phyloP scores from a whole-genome alignment of 179 eudicot species.

The Vitellaria paradoxa region DNA sequence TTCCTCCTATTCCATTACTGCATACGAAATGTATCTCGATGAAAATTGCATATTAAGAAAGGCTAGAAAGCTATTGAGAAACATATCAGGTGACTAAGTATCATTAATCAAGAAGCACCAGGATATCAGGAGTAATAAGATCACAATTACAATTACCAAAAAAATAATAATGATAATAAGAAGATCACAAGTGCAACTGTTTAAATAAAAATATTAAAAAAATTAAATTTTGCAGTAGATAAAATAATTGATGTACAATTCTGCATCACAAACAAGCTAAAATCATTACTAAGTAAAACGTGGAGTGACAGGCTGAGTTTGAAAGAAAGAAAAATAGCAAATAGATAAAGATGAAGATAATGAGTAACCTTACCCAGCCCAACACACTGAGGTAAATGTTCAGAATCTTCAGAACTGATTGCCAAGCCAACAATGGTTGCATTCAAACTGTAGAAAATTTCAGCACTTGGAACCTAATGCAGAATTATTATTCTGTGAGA shows the following conservation, averaged over 20 bases:
- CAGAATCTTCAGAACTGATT: slow-evolving; percentile 46
- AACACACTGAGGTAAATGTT: slow-evolving; percentile 57
- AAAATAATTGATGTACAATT: neutral
- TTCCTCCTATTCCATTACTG: too few species aligned
- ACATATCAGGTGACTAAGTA: neutral
- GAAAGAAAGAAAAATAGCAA: neutral
- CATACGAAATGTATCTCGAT: neutral
- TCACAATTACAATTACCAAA: too few species aligned
- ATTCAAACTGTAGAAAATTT: slow-evolving; percentile 72
- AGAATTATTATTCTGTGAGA: slow-evolving; percentile 13
- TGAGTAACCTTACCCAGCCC: slow-evolving; percentile 64
- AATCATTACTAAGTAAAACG: neutral
- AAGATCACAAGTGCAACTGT: neutral
- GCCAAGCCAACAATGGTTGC: slow-evolving; percentile 84
- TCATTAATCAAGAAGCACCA: neutral
- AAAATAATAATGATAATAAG: too few species aligned
- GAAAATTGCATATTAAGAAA: neutral
- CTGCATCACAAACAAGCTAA: neutral
- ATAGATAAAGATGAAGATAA: neutral
- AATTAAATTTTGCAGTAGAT: neutral
- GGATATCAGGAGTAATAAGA: neutral
- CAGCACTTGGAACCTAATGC: slow-evolving; percentile 56
- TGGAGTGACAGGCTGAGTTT: neutral
- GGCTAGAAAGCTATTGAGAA: neutral
- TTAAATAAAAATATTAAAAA: neutral